Evolutionary conservation across 164 flowering plant species (phyloP).

Genomic region (Malania oleifera): DNA sequence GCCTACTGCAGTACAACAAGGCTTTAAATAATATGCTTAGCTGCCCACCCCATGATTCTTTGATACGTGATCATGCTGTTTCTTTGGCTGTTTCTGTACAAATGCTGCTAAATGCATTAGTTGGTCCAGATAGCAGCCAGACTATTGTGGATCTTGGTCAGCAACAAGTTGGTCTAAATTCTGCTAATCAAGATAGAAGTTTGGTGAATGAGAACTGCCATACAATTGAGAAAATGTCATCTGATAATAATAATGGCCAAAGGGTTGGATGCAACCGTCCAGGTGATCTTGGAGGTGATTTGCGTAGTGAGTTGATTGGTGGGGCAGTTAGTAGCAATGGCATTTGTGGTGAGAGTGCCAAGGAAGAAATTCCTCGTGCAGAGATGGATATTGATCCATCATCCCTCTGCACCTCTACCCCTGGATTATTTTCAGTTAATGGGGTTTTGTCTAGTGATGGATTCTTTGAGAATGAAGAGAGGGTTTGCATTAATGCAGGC

Average conservation of each 20-base stretch:
- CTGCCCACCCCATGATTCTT: slow-evolving; percentile 76
- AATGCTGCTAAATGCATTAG: slow-evolving; percentile 40
- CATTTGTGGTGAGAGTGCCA: slow-evolving; percentile 13
- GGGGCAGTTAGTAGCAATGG: slow-evolving; percentile 12
- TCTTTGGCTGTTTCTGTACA: slow-evolving; percentile 66
- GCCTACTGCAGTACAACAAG: slow-evolving; percentile 54
- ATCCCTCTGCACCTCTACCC: slow-evolving; percentile 22
- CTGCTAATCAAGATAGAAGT: slow-evolving; percentile 10
- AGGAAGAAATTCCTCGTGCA: slow-evolving; percentile 11
- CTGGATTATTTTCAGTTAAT: slow-evolving; percentile 19
- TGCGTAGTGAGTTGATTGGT: slow-evolving; percentile 13
- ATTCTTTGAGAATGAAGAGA: slow-evolving; percentile 10
- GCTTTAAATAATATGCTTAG: slow-evolving; percentile 54
- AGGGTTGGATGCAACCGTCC: slow-evolving; percentile 13
- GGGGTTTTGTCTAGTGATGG: slow-evolving; percentile 15
- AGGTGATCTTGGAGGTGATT: slow-evolving; percentile 8
- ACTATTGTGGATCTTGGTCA: slow-evolving; percentile 4
- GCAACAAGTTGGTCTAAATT: slow-evolving; percentile 10
- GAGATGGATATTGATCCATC: slow-evolving; percentile 42
- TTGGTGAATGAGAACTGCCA: slow-evolving; percentile 10
- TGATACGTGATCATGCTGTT: slow-evolving; percentile 86
- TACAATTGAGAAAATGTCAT: slow-evolving; percentile 3
- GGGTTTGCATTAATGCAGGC: slow-evolving; percentile 1
- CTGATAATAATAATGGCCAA: slow-evolving; percentile 12
- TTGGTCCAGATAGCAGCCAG: slow-evolving; percentile 21